These are phyloP conservation scores for Dryadomyces sulphureus DNA, from an alignment of 2,329 filamentous ascomycete genomes.

Conservation along the genomic window DNA sequence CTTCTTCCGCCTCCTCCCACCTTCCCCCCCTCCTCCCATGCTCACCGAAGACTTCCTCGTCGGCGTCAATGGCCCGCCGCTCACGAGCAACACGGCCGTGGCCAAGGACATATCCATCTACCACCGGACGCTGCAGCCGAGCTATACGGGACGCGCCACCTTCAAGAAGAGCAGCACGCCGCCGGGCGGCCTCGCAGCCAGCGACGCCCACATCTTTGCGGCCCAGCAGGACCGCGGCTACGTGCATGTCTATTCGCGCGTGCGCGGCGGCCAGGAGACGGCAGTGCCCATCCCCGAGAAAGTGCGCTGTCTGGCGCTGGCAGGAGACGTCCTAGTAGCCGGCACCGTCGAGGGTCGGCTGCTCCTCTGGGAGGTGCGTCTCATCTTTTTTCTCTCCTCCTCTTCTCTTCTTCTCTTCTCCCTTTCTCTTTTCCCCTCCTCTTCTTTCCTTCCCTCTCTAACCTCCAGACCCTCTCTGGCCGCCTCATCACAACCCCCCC, in stretches of 20 bases:
- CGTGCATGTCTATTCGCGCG: slow-evolving; percentile 78
- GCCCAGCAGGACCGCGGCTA: slow-evolving; percentile 86
- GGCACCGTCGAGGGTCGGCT: slow-evolving; percentile 77
- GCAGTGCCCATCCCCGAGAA: slow-evolving; percentile 77
- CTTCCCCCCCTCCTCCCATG: slow-evolving; percentile 24
- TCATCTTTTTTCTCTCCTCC: slow-evolving; percentile 6
- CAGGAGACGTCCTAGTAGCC: slow-evolving; percentile 57
- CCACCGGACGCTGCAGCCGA: slow-evolving; percentile 66
- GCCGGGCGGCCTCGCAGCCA: slow-evolving; percentile 66
- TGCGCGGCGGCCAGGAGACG: slow-evolving; percentile 75
- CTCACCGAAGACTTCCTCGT: slow-evolving; percentile 46
- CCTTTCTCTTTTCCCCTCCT: not conserved
- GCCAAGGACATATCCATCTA: slow-evolving; percentile 79
- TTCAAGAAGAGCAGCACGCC: slow-evolving; percentile 90
- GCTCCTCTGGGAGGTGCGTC: slow-evolving; percentile 79
- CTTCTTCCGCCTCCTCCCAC: not conserved
- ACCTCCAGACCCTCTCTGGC: slow-evolving; percentile 51
- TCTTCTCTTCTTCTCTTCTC: not conserved
- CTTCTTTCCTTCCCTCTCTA: not conserved
- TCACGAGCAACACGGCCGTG: slow-evolving; percentile 47
- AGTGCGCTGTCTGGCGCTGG: slow-evolving; percentile 63
- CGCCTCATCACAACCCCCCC: slow-evolving; percentile 61
- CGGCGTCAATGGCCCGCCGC: slow-evolving; percentile 39
- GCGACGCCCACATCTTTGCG: slow-evolving; percentile 71
- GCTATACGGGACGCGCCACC: slow-evolving; percentile 55